phyloP scores from a whole-genome alignment of 257 asterid species.

The Thymus mandschuricus region DNA sequence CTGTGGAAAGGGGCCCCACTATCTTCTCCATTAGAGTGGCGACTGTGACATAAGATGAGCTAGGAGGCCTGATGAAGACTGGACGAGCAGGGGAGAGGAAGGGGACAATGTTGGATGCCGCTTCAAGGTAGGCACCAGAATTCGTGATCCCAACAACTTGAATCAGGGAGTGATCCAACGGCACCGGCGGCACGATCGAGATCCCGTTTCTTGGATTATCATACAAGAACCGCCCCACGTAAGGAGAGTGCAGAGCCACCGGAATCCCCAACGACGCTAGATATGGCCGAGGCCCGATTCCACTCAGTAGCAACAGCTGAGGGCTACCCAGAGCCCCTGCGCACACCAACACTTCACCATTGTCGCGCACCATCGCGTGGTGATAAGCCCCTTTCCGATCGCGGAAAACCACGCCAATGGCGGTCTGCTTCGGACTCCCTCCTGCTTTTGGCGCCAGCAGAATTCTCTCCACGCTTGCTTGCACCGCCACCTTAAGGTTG shows the following conservation, averaged over 20 bases:
- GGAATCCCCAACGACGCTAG: slow-evolving; percentile 93
- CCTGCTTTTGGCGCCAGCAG: slow-evolving; percentile 41
- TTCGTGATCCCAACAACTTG: slow-evolving; percentile 85
- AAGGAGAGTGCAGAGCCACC: slow-evolving; percentile 63
- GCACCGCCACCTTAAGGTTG: slow-evolving; percentile 63
- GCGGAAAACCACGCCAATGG: slow-evolving; percentile 71
- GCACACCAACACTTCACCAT: slow-evolving; percentile 71
- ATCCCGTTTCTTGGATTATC: slow-evolving; percentile 96
- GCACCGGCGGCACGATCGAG: slow-evolving; percentile 74
- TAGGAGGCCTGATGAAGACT: slow-evolving; percentile 46
- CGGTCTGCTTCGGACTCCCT: slow-evolving; percentile 35
- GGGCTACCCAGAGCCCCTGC: slow-evolving; percentile 98
- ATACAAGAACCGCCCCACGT: slow-evolving; percentile 75
- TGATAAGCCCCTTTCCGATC: slow-evolving; percentile 60
- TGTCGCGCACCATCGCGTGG: slow-evolving; percentile 68
- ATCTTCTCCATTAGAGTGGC: slow-evolving; percentile 93
- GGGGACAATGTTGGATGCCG: slow-evolving; percentile 83
- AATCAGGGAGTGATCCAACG: slow-evolving; percentile 76
- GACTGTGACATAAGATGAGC: slow-evolving; percentile 64
- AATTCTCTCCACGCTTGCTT: slow-evolving; percentile 76
- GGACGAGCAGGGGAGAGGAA: slow-evolving; percentile 65
- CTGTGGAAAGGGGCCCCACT: slow-evolving; percentile 70
- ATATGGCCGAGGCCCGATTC: slow-evolving; percentile 79
- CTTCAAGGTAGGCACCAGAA: slow-evolving; percentile 78
- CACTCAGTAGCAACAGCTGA: slow-evolving; percentile 81